These are phyloP conservation scores for Colletotrichum incanum DNA, from an alignment of 2,329 filamentous ascomycete species.

Conservation along the genomic window DNA sequence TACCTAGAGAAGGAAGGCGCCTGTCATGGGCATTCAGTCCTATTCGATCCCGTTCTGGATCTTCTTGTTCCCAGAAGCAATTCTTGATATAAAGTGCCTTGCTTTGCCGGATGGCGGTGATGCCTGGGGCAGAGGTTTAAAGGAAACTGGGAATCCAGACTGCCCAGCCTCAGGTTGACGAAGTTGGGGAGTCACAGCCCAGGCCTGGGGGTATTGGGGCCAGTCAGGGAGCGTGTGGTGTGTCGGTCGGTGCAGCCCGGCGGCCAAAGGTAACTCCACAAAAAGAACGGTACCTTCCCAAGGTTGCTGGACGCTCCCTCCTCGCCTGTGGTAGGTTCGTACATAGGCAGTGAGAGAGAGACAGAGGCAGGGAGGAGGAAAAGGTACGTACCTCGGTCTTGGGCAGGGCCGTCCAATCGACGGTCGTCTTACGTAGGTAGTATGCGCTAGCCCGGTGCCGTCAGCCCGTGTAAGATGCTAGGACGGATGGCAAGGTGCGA, in stretches of 20 bases:
- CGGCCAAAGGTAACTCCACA: conserved; percentile 28
- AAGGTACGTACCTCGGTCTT: background rate
- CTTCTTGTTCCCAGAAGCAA: background rate
- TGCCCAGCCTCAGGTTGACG: conserved; percentile 30
- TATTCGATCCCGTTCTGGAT: background rate
- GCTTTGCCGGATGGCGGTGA: background rate
- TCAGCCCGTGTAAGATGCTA: background rate
- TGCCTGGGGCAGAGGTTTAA: conserved; percentile 3
- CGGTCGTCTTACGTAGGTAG: background rate
- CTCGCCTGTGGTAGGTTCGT: background rate
- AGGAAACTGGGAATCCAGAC: conserved; percentile 4
- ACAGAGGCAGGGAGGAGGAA: background rate
- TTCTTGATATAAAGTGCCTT: background rate
- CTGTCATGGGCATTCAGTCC: background rate
- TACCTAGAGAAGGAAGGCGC: background rate
- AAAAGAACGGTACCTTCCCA: background rate
- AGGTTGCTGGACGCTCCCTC: background rate
- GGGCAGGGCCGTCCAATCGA: background rate
- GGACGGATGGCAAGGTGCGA: background rate
- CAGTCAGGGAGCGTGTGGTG: background rate
- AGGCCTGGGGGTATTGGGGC: background rate
- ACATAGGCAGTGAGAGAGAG: background rate
- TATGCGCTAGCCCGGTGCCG: background rate
- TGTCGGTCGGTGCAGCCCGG: conserved; percentile 8
- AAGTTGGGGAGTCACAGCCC: conserved; percentile 5